These are phyloP conservation scores for Sporothrix mexicana DNA, from an alignment of 2,329 filamentous ascomycete genomes.

Conservation along the genomic window DNA sequence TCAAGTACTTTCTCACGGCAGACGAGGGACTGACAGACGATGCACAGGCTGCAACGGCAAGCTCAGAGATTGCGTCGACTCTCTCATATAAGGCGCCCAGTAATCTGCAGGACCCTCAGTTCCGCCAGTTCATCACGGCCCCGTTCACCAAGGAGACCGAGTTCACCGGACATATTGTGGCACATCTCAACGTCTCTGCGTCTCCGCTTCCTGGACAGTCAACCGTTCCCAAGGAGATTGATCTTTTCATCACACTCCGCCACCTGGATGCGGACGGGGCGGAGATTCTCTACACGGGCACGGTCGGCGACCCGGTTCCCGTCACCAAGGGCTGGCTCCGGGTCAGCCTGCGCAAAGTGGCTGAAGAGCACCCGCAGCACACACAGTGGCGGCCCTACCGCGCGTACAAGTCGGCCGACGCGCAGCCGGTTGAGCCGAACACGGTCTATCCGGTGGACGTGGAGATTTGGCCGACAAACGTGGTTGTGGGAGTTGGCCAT, in stretches of 20 bases:
- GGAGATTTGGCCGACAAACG: constrained; percentile 69
- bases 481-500: constrained; percentile 57
- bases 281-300: constrained; percentile 69
- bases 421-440: constrained; percentile 58
- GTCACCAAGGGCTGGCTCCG: constrained; percentile 51
- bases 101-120: constrained; percentile 53
- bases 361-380: constrained; percentile 57
- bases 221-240: constrained; percentile 56
- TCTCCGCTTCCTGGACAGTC: constrained; percentile 35
- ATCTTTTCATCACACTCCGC: constrained; percentile 67
- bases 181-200: constrained; percentile 62
- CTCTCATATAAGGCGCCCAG: constrained; percentile 66
- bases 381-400: constrained; percentile 61
- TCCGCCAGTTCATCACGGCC: constrained; percentile 62
- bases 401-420: constrained; percentile 63
- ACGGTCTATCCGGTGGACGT: constrained; percentile 66
- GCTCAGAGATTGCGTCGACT: background rate
- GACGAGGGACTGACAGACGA: constrained; percentile 47
- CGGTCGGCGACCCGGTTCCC: constrained; percentile 67
- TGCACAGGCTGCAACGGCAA: background rate
- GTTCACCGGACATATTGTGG: constrained; percentile 70
- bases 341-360: constrained; percentile 58
- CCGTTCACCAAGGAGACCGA: constrained; percentile 66
- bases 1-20: constrained; percentile 62
- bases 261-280: constrained; percentile 60